Evolutionary conservation across 2,329 filamentous ascomycete genomes (phyloP).

Genomic region (Aspergillus puulaauensis): DNA sequence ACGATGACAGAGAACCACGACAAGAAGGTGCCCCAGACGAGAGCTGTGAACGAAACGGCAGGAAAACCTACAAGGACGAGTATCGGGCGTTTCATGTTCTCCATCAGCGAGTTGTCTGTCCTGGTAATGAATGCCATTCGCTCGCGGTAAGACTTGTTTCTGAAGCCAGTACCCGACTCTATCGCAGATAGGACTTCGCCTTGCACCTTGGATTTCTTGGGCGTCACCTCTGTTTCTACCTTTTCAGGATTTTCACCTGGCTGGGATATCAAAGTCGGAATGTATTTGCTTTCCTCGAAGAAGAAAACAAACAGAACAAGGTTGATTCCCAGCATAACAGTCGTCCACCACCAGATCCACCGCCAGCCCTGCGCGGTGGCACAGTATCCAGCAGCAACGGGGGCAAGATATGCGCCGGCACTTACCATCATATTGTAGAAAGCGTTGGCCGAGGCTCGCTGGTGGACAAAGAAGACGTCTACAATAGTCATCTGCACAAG

Average conservation of each 20-base stretch:
- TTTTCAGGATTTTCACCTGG: no score
- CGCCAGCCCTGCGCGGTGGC: slow-evolving; percentile 48
- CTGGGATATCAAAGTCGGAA: background rate
- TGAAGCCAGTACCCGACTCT: background rate
- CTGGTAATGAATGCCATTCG: background rate
- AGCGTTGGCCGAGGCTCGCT: slow-evolving; percentile 9
- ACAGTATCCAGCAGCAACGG: slow-evolving; percentile 28
- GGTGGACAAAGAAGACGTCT: slow-evolving; percentile 17
- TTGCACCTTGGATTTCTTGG: no score
- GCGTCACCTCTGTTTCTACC: no score
- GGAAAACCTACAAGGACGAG: slow-evolving; percentile 48
- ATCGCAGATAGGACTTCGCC: no score
- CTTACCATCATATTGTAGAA: slow-evolving; percentile 9
- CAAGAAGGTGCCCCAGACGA: slow-evolving; percentile 41
- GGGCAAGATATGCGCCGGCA: slow-evolving; percentile 7
- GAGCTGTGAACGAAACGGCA: slow-evolving; percentile 40
- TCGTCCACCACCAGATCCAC: slow-evolving; percentile 52
- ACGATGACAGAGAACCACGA: slow-evolving; percentile 41
- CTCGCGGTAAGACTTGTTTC: background rate
- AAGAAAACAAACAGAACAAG: slow-evolving; percentile 45
- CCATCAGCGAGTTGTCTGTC: background rate
- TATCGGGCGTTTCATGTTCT: background rate
- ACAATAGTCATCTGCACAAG: slow-evolving; percentile 16
- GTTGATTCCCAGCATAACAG: slow-evolving; percentile 41
- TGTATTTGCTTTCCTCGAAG: slow-evolving; percentile 44